Conservation (phyloP, 1,284 basidiomycete species). For the Afroboletus lepidellus region DNA sequence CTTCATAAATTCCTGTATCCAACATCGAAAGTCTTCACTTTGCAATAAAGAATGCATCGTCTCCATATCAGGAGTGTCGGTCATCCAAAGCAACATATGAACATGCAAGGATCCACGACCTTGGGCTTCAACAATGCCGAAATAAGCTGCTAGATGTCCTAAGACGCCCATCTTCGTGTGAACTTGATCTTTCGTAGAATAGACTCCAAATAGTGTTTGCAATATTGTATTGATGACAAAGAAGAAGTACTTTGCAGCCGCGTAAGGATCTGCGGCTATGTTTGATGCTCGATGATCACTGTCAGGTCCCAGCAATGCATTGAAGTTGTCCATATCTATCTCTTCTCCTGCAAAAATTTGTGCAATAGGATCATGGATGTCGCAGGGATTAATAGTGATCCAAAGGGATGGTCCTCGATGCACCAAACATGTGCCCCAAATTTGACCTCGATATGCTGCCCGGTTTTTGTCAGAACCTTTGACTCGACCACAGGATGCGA, state of each 20-base stretch:
- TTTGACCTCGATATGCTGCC: not conserved
- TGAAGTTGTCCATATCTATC: slow-evolving; percentile 36
- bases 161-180: slow-evolving; percentile 21
- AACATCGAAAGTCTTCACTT: not conserved
- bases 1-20: not conserved
- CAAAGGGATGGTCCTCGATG: slow-evolving; percentile 2
- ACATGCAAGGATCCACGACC: slow-evolving; percentile 17
- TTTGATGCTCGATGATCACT: slow-evolving; percentile 14
- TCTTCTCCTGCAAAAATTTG: slow-evolving; percentile 36
- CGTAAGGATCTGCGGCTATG: slow-evolving; percentile 36
- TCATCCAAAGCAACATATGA: slow-evolving; percentile 12
- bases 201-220: slow-evolving; percentile 24
- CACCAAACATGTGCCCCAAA: slow-evolving; percentile 12
- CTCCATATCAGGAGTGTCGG: slow-evolving; percentile 9
- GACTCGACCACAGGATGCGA: not conserved
- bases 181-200: slow-evolving; percentile 9
- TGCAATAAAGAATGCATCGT: slow-evolving; percentile 11
- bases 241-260: slow-evolving; percentile 35
- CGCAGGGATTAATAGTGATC: slow-evolving; percentile 33
- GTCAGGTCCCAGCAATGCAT: slow-evolving; percentile 18
- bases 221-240: slow-evolving; percentile 29
- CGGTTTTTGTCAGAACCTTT: slow-evolving; percentile 15
- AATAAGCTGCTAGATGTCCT: slow-evolving; percentile 13
- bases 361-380: slow-evolving; percentile 34
- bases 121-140: slow-evolving; percentile 27